Conservation (phyloP, 805 yeast species). For the Pichia cephalocereana region DNA sequence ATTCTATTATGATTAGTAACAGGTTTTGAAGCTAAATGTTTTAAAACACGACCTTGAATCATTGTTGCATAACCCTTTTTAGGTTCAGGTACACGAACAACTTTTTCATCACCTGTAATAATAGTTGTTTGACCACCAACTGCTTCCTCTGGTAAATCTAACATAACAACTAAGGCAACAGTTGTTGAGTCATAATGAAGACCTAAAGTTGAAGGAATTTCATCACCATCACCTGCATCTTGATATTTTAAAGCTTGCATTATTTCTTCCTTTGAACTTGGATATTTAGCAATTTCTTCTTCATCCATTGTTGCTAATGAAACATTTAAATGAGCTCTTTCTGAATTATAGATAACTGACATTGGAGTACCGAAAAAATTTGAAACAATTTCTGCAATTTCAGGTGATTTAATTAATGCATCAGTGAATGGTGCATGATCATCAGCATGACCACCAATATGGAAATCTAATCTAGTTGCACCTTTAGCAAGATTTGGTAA, state of each 20-base stretch:
- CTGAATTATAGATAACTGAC: conserved; percentile 40
- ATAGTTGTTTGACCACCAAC: conserved; percentile 45
- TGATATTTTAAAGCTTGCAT: conserved; percentile 1
- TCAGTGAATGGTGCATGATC: conserved; percentile 36
- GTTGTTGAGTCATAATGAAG: conserved; percentile 42
- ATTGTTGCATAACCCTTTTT: conserved; percentile 35
- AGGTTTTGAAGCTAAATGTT: conserved; percentile 41
- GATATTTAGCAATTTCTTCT: conserved; percentile 4
- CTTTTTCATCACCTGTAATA: conserved; percentile 32
- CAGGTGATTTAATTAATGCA: conserved; percentile 44
- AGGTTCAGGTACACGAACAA: conserved; percentile 31
- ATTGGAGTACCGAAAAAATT: conserved; percentile 42
- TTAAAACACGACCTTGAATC: conserved; percentile 38
- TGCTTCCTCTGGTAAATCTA: conserved; percentile 37
- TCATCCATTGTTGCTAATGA: conserved; percentile 28
- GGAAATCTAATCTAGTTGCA: conserved; percentile 33
- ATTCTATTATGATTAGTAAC: conserved; percentile 28
- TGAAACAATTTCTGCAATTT: conserved; percentile 37
- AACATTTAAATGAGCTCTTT: conserved; percentile 43
- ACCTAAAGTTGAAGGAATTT: conserved; percentile 36
- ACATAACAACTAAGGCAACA: conserved; percentile 41
- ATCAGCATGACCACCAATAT: conserved; percentile 39
- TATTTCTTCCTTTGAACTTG: conserved; percentile 11
- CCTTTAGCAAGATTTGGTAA: conserved; percentile 25
- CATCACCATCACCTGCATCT: conserved; percentile 22